A percentile compares a stretch with the other conserved stretches of the same genome.
Conservation (phyloP, 2,329 filamentous ascomycete genomes). For the Diplodia sapinea region DNA sequence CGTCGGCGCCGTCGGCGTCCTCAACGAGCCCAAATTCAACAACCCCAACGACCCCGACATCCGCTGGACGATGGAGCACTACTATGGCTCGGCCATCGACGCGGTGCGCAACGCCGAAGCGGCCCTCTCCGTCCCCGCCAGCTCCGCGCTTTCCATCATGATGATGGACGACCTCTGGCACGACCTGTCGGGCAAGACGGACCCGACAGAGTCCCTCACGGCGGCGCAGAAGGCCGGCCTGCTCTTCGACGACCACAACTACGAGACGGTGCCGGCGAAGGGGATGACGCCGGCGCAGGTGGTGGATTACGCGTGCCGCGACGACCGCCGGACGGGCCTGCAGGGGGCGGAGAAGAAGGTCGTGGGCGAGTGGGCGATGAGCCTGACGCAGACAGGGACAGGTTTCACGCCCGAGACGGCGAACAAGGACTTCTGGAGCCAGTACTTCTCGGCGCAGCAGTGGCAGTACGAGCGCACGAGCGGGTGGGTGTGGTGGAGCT, state of each 20-base stretch:
- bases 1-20: constrained; percentile 64
- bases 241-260: constrained; percentile 64
- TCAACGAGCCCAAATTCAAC: constrained; percentile 60
- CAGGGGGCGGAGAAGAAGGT: constrained; percentile 44
- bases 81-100: constrained; percentile 56
- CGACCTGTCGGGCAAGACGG: constrained; percentile 6
- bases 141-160: neutral
- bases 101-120: constrained; percentile 57
- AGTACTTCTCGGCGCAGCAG: constrained; percentile 64
- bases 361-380: constrained; percentile 65
- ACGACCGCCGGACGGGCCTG: neutral
- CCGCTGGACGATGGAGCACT: constrained; percentile 37
- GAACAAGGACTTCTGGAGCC: constrained; percentile 57
- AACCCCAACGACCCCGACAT: constrained; percentile 1
- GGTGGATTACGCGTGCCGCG: constrained; percentile 38
- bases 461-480: constrained; percentile 60
- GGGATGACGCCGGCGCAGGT: constrained; percentile 56
- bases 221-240: neutral
- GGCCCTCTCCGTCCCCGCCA: neutral
- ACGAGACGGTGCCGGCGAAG: constrained; percentile 54
- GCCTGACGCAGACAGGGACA: constrained; percentile 45
- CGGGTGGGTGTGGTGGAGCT: constrained; percentile 67
- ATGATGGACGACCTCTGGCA: constrained; percentile 26
- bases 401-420: constrained; percentile 14
- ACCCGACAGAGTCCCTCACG: constrained; percentile 1